Base-by-base conservation (phyloP, 148 eudicot genomes). In the Camellia sinensis region DNA sequence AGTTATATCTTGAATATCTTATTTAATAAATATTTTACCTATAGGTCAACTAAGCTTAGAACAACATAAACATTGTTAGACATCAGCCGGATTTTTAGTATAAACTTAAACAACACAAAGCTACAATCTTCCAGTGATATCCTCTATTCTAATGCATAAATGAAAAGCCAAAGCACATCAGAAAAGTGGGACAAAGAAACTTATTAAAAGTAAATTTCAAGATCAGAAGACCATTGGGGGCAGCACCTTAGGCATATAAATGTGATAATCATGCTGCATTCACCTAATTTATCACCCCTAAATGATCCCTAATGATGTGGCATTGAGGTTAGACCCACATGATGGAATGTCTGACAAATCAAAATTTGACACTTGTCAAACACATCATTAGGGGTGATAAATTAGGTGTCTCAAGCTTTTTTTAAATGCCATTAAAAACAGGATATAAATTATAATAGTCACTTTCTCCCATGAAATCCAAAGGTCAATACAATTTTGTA, bases 81-180 rank as follows among this genome's bases (percentile, higher is more conserved):
- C 54, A n/a, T 71, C 0, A 48, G 57, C n/a, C 44, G 14, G 64
- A n/a, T 46, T 76, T 76, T 21, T 63, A 0, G 40, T 19, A 12
- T 21, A 3, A 19, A 43, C 22, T 43, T 17, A 5, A 45, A 12
- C n/a, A 41, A 41, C 0, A 9, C 15, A 43, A 10, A 12, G 56
- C 21, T 19, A 59, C 4, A 75, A 41, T 61, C 52, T 44, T 10
- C n/a, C 19, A 19, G 41, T 61, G 68, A 76, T 40, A 2, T 11
- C 68, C 78, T 43, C n/a, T 7, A 3, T 77, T 76, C 43, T 50
- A 54, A 64, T 17, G 48, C 72, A 29, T 22, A 46, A 76, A 76
- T 78, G 53, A 37, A 17, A 65, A 53, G 1, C 37, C 61, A 50
- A 22, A 37, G 37, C 44, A 15, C 37, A 14, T 1, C 63, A 37